These are phyloP conservation scores for Bombardia bombarda DNA, from an alignment of 495 filamentous ascomycete species.

Conservation along the genomic window DNA sequence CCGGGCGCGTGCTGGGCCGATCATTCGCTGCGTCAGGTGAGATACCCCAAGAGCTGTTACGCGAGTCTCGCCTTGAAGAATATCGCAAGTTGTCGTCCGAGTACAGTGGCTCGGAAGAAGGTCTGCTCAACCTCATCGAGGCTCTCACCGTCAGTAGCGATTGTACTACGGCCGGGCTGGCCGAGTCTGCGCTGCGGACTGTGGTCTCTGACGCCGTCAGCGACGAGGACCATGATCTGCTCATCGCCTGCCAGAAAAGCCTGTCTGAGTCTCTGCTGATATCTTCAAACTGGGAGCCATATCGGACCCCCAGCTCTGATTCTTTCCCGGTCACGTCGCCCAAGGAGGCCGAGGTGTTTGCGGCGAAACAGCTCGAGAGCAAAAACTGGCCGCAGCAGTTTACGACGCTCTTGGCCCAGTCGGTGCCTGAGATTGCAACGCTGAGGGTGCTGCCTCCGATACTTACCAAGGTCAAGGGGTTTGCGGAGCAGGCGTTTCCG, in stretches of 20 bases:
- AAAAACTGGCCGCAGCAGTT: slow-evolving; percentile 57
- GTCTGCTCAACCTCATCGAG: slow-evolving; percentile 56
- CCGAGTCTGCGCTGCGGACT: slow-evolving; percentile 68
- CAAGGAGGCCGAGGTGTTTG: slow-evolving; percentile 21
- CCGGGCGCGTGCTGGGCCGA: slow-evolving; percentile 72
- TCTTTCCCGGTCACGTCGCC: slow-evolving; percentile 10
- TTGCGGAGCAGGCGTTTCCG: slow-evolving; percentile 66
- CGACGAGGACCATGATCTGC: slow-evolving; percentile 35
- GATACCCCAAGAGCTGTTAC: slow-evolving; percentile 48
- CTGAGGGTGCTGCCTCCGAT: slow-evolving; percentile 56
- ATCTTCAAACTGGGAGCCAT: slow-evolving; percentile 43
- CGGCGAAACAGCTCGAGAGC: slow-evolving; percentile 24
- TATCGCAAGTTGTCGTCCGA: slow-evolving; percentile 34
- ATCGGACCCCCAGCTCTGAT: slow-evolving; percentile 40
- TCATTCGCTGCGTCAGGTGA: slow-evolving; percentile 71
- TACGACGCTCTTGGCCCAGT: slow-evolving; percentile 51
- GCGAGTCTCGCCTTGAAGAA: slow-evolving; percentile 47
- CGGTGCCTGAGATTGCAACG: slow-evolving; percentile 54
- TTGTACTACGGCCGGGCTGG: slow-evolving; percentile 56
- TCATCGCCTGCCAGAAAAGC: slow-evolving; percentile 40
- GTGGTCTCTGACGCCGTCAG: slow-evolving; percentile 50
- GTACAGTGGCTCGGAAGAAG: slow-evolving; percentile 36
- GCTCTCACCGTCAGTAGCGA: slow-evolving; percentile 58
- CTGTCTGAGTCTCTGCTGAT: slow-evolving; percentile 31
- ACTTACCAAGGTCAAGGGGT: slow-evolving; percentile 51